A percentile compares a stretch with the other conserved stretches of the same genome.
Evolutionary conservation across 2,329 filamentous ascomycete species (phyloP).

Genomic region (Periglandula ipomoeae): DNA sequence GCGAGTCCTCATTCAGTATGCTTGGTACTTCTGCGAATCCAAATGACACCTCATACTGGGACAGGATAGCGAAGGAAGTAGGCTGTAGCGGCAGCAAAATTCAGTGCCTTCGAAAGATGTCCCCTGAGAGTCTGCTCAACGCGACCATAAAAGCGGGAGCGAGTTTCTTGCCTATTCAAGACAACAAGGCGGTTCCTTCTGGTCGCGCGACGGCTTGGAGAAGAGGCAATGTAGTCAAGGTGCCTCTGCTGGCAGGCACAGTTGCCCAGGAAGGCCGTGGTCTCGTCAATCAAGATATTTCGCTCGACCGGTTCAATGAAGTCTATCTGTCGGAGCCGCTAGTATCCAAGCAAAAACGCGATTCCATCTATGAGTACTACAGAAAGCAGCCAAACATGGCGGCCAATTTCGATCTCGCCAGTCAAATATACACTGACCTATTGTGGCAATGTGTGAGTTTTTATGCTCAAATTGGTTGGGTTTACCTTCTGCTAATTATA

Average conservation of each 20-base stretch:
- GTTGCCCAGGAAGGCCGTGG: conserved; percentile 16
- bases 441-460: conserved; percentile 18
- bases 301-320: conserved; percentile 12
- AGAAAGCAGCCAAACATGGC: conserved; percentile 5
- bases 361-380: conserved; percentile 13
- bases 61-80: conserved; percentile 7
- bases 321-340: conserved; percentile 11
- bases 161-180: conserved; percentile 11
- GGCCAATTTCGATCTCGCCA: conserved; percentile 16
- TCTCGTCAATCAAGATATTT: conserved; percentile 15
- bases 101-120: conserved; percentile 14
- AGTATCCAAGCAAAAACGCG: conserved; percentile 6
- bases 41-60: conserved; percentile 9
- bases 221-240: conserved; percentile 8
- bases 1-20: conserved; percentile 18
- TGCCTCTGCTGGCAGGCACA: conserved; percentile 18
- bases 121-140: conserved; percentile 10
- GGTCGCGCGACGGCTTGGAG: conserved; percentile 14
- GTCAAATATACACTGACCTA: conserved; percentile 19
- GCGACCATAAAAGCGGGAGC: conserved; percentile 6
- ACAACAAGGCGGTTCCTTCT: conserved; percentile 13
- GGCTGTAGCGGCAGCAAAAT: conserved; percentile 13
- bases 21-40: conserved; percentile 8
- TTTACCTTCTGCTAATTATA: conserved; percentile 1
- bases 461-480: not conserved